These are phyloP conservation scores for Mortierella sp. DNA, from an alignment of 371 early-diverging fungal species.

Conservation along the genomic window DNA sequence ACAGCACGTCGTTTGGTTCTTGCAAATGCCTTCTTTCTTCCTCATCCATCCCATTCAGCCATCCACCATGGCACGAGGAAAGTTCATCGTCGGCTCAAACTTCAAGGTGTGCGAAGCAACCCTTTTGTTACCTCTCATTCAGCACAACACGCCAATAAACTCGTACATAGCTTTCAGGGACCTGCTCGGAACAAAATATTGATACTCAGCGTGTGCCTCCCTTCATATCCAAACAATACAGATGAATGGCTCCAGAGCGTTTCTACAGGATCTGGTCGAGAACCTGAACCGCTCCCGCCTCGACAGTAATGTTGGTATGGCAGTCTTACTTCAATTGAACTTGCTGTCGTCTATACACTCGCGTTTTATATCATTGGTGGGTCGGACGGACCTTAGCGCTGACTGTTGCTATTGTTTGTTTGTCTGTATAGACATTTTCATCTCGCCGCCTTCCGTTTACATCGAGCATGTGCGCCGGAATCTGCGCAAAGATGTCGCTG, in stretches of 20 bases:
- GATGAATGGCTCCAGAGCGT: constrained; percentile 81
- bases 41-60: not conserved
- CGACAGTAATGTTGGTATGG: constrained; percentile 33
- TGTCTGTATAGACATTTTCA: constrained; percentile 85
- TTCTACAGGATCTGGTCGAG: constrained; percentile 77
- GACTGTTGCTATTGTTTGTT: no score
- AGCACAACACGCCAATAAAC: not conserved
- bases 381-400: no score
- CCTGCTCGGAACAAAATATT: not conserved
- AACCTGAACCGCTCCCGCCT: constrained; percentile 76
- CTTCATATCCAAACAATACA: not conserved
- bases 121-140: not conserved
- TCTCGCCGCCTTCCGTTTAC: constrained; percentile 95
- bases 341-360: no score
- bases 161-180: not conserved
- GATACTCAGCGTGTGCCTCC: not conserved
- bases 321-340: not conserved
- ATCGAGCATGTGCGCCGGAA: constrained; percentile 80
- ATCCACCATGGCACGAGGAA: constrained; percentile 65
- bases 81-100: constrained; percentile 72
- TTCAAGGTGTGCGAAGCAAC: constrained; percentile 18
- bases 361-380: not conserved
- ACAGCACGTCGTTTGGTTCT: no score
- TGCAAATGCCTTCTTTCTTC: not conserved
- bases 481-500: constrained; percentile 84